A percentile compares a stretch with the other conserved stretches of the same genome.
Conservation (phyloP, 352 stramenopile genomes). For the Pythium monospermum region DNA sequence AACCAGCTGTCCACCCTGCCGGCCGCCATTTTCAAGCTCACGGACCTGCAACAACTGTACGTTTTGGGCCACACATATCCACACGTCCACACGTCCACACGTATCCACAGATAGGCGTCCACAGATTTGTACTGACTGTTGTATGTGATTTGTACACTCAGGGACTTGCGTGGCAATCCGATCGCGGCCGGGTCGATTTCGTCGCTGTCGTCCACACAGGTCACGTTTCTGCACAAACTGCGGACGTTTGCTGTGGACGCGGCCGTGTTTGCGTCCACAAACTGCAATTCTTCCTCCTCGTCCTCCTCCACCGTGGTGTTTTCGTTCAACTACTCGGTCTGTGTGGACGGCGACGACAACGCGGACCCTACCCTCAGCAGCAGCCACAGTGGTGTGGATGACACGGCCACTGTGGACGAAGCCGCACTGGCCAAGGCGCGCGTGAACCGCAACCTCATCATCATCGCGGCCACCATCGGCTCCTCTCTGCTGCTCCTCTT, state of each 20-base stretch:
- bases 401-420: not conserved
- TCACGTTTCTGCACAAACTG: conserved; percentile 14
- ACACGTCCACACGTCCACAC: too few relatives aligned
- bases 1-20: conserved; percentile 13
- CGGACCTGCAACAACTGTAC: conserved; percentile 13
- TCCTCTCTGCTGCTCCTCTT: conserved; percentile 12
- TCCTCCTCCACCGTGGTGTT: not conserved
- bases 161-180: conserved; percentile 14
- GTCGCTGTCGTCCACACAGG: conserved; percentile 2
- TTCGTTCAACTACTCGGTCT: conserved; percentile 10
- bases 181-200: conserved; percentile 1
- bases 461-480: conserved; percentile 14
- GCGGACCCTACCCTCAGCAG: too few relatives aligned
- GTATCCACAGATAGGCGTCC: too few relatives aligned
- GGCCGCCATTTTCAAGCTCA: conserved; percentile 5
- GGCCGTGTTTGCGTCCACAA: conserved; percentile 4
- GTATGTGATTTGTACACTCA: not conserved
- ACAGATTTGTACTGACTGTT: not conserved
- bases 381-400: too few relatives aligned
- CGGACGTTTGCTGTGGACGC: conserved; percentile 7
- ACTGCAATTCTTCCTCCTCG: too few relatives aligned
- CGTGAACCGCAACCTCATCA: conserved; percentile 13
- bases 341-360: not conserved
- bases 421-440: not conserved
- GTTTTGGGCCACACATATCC: not conserved